Base-by-base conservation (phyloP, 352 stramenopile genomes). In the Pythium sukuiense region DNA sequence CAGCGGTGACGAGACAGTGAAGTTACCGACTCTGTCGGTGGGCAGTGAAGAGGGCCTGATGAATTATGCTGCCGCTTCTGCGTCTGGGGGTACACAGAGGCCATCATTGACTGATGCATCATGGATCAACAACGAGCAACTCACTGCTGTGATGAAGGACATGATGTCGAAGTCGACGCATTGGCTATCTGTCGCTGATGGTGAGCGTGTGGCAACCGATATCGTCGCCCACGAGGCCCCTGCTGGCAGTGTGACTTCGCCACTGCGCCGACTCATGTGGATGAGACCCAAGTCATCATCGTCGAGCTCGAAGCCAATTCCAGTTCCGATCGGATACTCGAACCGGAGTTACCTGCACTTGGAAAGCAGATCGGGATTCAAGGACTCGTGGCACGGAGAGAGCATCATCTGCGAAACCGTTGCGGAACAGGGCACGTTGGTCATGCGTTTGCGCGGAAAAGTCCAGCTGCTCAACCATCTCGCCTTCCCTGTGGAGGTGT, bases 391-490 rank as follows among this genome's bases (percentile, higher is more conserved):
- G 83, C 81, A 89, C 54, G 83, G 85, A 4, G 79, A 93, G 63
- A 90, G 79, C 59, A 87, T 93, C 45, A 92, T 95, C 56, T 93
- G 85, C 24, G 85, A 95, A 65, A 95, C 87, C 0, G 87, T 95
- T 2, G 87, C 87, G 13, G 87, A 95, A 61, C 85, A 93, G 70
- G 87, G 87, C 1, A 95, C 87, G 49, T 76, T 95, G 5, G 81
- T 95, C 12, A 70, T 95, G 50, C 81, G 87, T 9, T 67, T 95
- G 55, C 85, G 87, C 39, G 82, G 85, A 18, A 92, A 90, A 64
- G 83, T 93, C 8, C 83, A 93, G 68, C 62, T 95, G 18, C 77
- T 77, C 13, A 95, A 95, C 65, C 86, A 83, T 58, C 79, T 93
- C 16, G 77, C 70, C 14, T 73, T 92, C 35, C 79, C 83, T 3